phyloP scores from a whole-genome alignment of 1,139 yeast species.

The Saccharomyces hybrid region DNA sequence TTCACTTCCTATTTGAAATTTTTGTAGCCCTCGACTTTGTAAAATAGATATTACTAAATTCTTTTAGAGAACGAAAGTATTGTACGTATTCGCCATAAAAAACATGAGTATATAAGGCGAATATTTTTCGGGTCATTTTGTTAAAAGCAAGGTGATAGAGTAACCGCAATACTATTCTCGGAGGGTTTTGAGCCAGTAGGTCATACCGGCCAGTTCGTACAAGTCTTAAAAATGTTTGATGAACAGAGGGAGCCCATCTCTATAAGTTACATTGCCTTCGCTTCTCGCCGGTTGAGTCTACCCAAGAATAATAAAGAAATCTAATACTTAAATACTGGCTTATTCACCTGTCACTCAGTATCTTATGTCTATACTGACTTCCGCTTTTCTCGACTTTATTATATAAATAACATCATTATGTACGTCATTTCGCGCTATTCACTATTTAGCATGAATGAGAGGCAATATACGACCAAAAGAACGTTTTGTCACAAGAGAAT shows the following conservation, averaged over 20 bases:
- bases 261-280: no score
- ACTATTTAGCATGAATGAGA: neutral
- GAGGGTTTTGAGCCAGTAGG: neutral
- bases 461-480: neutral
- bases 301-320: no score
- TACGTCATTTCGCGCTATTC: neutral
- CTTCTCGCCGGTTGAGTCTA: no score
- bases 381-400: neutral
- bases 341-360: neutral
- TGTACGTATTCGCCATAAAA: neutral
- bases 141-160: neutral
- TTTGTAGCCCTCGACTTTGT: conserved; percentile 4
- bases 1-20: conserved; percentile 3
- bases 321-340: neutral
- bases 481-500: neutral
- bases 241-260: no score
- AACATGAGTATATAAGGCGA: neutral
- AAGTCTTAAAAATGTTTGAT: neutral
- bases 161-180: neutral
- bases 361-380: neutral
- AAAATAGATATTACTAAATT: conserved; percentile 6
- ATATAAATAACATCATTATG: neutral
- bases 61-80: neutral
- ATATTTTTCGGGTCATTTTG: neutral
- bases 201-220: neutral